Base-by-base conservation (phyloP, 2,329 filamentous ascomycete species). In the Domatiomyces globalis region DNA sequence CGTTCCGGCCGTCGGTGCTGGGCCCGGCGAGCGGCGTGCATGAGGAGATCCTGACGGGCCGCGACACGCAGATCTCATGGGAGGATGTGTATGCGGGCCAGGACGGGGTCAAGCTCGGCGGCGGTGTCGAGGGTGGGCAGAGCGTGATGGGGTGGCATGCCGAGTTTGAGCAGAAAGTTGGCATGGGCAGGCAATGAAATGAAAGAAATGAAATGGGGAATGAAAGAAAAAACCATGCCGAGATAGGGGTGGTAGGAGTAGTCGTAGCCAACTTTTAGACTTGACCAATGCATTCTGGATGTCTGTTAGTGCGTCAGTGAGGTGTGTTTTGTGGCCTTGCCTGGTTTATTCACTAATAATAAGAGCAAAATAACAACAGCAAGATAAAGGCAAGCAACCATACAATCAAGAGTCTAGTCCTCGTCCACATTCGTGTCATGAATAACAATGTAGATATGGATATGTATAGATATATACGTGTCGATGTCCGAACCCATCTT, bases 1-100 rank as follows among this genome's bases (percentile, higher is more conserved):
- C 64, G 68, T 94, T 88, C 84, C 77, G 81, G 63, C 87, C 87
- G 47, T 72, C 79, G 61, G 81, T 79, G 45, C 72, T 94, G 51
- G 77, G 80, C 45, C 45, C 47, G 25, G 69, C 72, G 48, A 58
- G 56, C 44, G 49, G 72, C 64, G 75, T 96, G 49, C 89, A 95
- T 71, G 86, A 87, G 73, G 90, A 96, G 67, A 87, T 98, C 57
- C 71, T 98, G 63, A 77, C 76, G 55, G 89, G 88, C 3, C 74
- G 81, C 63, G 92, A 96, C 66, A 72, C 77, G 25, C 83, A 79
- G 62, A 74, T 94, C 61, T 80, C 76, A 7, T 98, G 92, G 92
- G 92, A 98, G 76, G 92, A 96, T 73, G 81, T 98, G 1, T 61
- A 60, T 49, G 43, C 29, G 7, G 60, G 60, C 1, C 58, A 61